Evolutionary conservation across 1,284 basidiomycete genomes (phyloP), one percentile per base, ranked within the genome.

Genomic region (Coriolopsis trogii): DNA sequence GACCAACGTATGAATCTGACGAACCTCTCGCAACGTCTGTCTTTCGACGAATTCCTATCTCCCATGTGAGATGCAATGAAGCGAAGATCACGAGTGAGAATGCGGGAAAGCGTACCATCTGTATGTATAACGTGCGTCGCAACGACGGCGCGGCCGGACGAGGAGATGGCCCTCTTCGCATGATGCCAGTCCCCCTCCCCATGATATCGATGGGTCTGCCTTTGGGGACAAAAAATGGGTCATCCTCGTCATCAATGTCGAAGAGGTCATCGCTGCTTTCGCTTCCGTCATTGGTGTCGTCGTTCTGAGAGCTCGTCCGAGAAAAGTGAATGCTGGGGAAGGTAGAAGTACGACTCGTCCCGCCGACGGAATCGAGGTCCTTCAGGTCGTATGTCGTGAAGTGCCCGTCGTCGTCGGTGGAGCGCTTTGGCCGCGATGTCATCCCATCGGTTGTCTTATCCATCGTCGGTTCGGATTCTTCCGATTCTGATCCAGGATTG

Each of bases 21-120:
- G 24, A 28, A 84, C 89, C 78, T 93, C 91, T 68, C 82, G 85
- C 60, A 93, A 66, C 0, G 91, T 93, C 67, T 93, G 93, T 34
- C 84, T 81, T 70, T 87, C 91, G n/a, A 93, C 93, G 66, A 87
- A 95, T 74, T 88, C 93, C 89, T 91, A 58, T n/a, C n/a, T n/a
- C n/a, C n/a, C n/a, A n/a, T n/a, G n/a, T n/a, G n/a, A n/a, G n/a
- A n/a, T n/a, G n/a, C n/a, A n/a, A n/a, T n/a, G 16, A 18, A 36
- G n/a, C 8, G 33, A 36, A 5, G n/a, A n/a, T n/a, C n/a, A n/a
- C n/a, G n/a, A n/a, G n/a, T n/a, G n/a, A n/a, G n/a, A 29, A 7
- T 13, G 52, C 73, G 37, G n/a, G 3, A 9, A 8, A 18, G 18
- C 44, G 34, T 40, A 88, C 91, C 92, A 95, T 95, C 67, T 95